A percentile compares a stretch with the other conserved stretches of the same genome.
Evolutionary conservation across 495 filamentous ascomycete species (phyloP).

Genomic region (Hyaloscypha variabilis): DNA sequence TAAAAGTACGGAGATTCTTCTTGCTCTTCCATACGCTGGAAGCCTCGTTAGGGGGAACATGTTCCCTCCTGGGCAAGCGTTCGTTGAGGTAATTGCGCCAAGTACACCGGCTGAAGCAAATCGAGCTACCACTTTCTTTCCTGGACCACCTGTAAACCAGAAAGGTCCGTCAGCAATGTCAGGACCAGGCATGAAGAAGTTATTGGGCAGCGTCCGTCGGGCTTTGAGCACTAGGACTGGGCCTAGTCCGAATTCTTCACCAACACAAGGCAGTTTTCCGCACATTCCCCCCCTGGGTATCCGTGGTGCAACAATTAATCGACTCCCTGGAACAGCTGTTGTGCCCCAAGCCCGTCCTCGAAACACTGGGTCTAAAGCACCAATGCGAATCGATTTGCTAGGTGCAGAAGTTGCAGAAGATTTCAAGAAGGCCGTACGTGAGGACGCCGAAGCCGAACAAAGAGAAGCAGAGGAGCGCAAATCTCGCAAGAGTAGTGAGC

Average conservation of each 20-base stretch:
- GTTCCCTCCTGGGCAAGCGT: slow-evolving; percentile 74
- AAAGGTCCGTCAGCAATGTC: slow-evolving; percentile 52
- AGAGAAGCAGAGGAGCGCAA: slow-evolving; percentile 7
- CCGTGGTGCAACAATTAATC: slow-evolving; percentile 49
- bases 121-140: slow-evolving; percentile 53
- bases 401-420: slow-evolving; percentile 77
- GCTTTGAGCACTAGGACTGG: slow-evolving; percentile 74
- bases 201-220: slow-evolving; percentile 86
- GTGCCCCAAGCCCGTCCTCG: slow-evolving; percentile 50
- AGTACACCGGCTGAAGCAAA: slow-evolving; percentile 50
- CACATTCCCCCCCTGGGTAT: slow-evolving; percentile 53
- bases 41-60: slow-evolving; percentile 83
- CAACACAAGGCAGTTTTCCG: slow-evolving; percentile 44
- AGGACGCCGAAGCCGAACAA: slow-evolving; percentile 50
- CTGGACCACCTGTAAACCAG: slow-evolving; percentile 35
- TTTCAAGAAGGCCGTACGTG: slow-evolving; percentile 65
- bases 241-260: slow-evolving; percentile 34
- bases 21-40: slow-evolving; percentile 72
- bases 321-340: slow-evolving; percentile 55
- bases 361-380: slow-evolving; percentile 44
- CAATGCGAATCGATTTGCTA: slow-evolving; percentile 71
- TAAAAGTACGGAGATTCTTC: slow-evolving; percentile 57
- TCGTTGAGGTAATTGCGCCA: slow-evolving; percentile 71
- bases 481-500: slow-evolving; percentile 26
- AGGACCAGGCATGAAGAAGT: slow-evolving; percentile 72